Conservation (phyloP, 306 rosid species). For the Quercus robur region DNA sequence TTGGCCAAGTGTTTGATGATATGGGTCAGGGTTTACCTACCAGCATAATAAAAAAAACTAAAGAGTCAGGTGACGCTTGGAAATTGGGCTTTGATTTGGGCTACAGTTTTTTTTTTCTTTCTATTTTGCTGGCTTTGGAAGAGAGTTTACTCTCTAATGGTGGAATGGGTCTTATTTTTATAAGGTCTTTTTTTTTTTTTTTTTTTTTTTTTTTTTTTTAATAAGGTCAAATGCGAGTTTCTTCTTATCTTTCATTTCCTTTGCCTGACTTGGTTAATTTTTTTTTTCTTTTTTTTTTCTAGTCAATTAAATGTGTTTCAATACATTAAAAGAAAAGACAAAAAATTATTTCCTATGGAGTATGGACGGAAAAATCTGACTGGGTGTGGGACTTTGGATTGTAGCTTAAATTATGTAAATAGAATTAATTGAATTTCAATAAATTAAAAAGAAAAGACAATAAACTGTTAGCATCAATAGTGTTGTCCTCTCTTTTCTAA, state of each 20-base stretch:
- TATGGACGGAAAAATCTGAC: too few relatives aligned
- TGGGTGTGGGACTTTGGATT: too few relatives aligned
- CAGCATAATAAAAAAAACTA: too few relatives aligned
- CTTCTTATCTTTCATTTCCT: neutral
- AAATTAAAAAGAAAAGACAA: neutral
- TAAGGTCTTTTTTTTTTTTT: constrained; percentile 23
- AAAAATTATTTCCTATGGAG: too few relatives aligned
- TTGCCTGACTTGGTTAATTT: neutral
- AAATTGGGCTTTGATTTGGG: neutral
- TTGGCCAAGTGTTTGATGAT: neutral
- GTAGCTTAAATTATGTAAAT: neutral
- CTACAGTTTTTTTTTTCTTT: neutral
- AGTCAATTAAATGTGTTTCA: too few relatives aligned
- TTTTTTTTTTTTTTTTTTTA: neutral
- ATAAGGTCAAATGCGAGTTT: constrained; percentile 47
- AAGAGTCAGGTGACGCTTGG: too few relatives aligned
- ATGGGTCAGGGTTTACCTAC: neutral
- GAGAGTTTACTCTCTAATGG: neutral
- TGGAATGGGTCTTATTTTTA: constrained; percentile 9
- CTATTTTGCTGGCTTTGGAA: neutral
- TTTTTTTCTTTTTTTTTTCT: neutral
- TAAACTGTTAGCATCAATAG: neutral
- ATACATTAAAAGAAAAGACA: too few relatives aligned
- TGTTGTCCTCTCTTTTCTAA: neutral
- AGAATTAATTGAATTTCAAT: neutral